Conservation (phyloP, 2,329 filamentous ascomycete species). For the Xenosphaeropsis pyriputrescens region DNA sequence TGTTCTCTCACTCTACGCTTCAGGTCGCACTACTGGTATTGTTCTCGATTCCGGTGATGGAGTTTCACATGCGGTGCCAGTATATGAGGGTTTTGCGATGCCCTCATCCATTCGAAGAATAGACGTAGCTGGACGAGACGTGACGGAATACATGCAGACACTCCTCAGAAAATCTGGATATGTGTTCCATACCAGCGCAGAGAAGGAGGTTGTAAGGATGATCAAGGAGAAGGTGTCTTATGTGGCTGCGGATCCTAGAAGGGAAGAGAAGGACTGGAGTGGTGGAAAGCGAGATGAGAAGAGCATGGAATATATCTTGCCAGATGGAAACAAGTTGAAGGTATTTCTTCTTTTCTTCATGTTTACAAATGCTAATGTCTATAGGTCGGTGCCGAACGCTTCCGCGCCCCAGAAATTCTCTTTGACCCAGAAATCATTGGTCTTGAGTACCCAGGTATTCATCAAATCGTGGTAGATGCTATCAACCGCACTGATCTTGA, state of each 20-base stretch:
- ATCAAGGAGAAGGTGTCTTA: constrained; percentile 96
- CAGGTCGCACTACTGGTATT: constrained; percentile 87
- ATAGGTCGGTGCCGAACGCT: constrained; percentile 82
- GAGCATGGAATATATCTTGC: constrained; percentile 73
- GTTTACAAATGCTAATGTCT: neutral
- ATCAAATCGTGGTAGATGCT: constrained; percentile 94
- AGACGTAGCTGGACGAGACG: constrained; percentile 89
- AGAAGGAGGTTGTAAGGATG: constrained; percentile 95
- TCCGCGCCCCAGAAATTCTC: constrained; percentile 90
- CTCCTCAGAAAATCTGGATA: constrained; percentile 84
- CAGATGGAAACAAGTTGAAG: constrained; percentile 89
- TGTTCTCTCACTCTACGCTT: constrained; percentile 89
- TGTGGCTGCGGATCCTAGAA: constrained; percentile 77
- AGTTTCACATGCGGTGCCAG: constrained; percentile 91
- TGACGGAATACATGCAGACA: constrained; percentile 89
- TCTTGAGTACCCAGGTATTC: constrained; percentile 89
- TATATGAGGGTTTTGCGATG: constrained; percentile 96
- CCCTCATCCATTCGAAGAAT: constrained; percentile 90
- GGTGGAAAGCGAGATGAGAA: constrained; percentile 67
- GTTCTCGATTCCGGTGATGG: constrained; percentile 93
- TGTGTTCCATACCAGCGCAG: constrained; percentile 92
- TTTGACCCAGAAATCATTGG: constrained; percentile 97
- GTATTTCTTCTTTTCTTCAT: constrained; percentile 24
- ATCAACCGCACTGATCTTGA: constrained; percentile 94
- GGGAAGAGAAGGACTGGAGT: constrained; percentile 94